phyloP scores from a whole-genome alignment of 306 rosid genomes.

The Quercus gilva region DNA sequence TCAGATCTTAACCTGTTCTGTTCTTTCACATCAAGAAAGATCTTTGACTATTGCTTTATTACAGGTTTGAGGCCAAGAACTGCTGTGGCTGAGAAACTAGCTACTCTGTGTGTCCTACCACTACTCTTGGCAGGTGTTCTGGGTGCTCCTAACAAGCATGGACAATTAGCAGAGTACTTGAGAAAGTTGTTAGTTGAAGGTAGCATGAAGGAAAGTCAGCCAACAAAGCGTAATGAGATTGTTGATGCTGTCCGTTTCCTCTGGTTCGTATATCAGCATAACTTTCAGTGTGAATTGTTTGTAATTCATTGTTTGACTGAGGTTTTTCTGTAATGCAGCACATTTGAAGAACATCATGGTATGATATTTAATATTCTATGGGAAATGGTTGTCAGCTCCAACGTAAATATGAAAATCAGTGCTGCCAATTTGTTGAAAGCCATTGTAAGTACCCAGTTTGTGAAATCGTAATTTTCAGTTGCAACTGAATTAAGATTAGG shows the following conservation, averaged over 20 bases:
- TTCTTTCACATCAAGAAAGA: conserved; percentile 18
- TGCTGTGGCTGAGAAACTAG: conserved; percentile 69
- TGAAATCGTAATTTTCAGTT: conserved; percentile 20
- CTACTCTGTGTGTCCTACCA: conserved; percentile 83
- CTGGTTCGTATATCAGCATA: conserved; percentile 55
- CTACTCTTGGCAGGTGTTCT: conserved; percentile 88
- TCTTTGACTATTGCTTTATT: conserved; percentile 28
- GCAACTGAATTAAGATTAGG: conserved; percentile 24
- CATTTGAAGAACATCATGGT: conserved; percentile 65
- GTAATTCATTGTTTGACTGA: conserved; percentile 17
- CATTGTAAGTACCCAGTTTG: conserved; percentile 54
- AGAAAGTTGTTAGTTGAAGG: conserved; percentile 75
- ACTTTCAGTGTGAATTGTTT: conserved; percentile 2
- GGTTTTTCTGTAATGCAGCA: conserved; percentile 58
- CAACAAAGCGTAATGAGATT: conserved; percentile 64
- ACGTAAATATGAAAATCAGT: conserved; percentile 67
- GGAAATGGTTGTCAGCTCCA: conserved; percentile 98
- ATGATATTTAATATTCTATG: conserved; percentile 81
- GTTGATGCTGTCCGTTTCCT: conserved; percentile 86
- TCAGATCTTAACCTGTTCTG: not conserved
- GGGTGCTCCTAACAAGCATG: conserved; percentile 69
- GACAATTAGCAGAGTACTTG: conserved; percentile 60
- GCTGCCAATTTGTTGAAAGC: conserved; percentile 85
- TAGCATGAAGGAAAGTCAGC: conserved; percentile 42
- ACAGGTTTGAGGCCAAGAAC: conserved; percentile 84